phyloP scores from a whole-genome alignment of 2,329 filamentous ascomycete genomes.

The Epichloe aotearoae region DNA sequence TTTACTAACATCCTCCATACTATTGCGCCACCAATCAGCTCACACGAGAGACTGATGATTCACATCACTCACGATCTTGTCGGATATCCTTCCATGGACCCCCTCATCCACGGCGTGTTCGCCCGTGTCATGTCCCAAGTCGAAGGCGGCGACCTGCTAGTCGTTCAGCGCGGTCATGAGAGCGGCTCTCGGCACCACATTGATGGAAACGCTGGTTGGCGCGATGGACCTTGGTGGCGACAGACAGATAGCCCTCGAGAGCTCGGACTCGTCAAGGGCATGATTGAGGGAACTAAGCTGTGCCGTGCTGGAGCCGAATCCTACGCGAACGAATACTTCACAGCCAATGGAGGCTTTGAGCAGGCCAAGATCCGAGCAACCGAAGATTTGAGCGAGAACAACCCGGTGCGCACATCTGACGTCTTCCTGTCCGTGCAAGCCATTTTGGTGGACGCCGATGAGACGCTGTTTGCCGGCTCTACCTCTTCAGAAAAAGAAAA shows the following conservation, averaged over 20 bases:
- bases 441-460: constrained; percentile 50
- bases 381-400: constrained; percentile 66
- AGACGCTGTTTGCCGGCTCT: constrained; percentile 53
- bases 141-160: constrained; percentile 86
- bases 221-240: constrained; percentile 94
- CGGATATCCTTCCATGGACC: constrained; percentile 88
- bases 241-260: constrained; percentile 56
- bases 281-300: constrained; percentile 81
- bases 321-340: constrained; percentile 77
- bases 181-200: constrained; percentile 53
- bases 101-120: constrained; percentile 83
- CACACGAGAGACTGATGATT: constrained; percentile 91
- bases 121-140: constrained; percentile 97
- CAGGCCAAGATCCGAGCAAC: constrained; percentile 67
- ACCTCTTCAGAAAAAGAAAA: constrained; percentile 40
- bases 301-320: constrained; percentile 79
- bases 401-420: constrained; percentile 84
- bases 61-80: constrained; percentile 94
- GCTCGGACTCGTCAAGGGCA: constrained; percentile 65
- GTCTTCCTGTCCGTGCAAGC: constrained; percentile 95
- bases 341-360: constrained; percentile 63
- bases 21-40: constrained; percentile 88
- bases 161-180: constrained; percentile 87
- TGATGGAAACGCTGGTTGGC: constrained; percentile 58
- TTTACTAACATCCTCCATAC: constrained; percentile 93